Evolutionary conservation across 768 basidiomycete species (phyloP), one percentile per base, ranked within the genome.

Genomic region (Butyriboletus loyo): DNA sequence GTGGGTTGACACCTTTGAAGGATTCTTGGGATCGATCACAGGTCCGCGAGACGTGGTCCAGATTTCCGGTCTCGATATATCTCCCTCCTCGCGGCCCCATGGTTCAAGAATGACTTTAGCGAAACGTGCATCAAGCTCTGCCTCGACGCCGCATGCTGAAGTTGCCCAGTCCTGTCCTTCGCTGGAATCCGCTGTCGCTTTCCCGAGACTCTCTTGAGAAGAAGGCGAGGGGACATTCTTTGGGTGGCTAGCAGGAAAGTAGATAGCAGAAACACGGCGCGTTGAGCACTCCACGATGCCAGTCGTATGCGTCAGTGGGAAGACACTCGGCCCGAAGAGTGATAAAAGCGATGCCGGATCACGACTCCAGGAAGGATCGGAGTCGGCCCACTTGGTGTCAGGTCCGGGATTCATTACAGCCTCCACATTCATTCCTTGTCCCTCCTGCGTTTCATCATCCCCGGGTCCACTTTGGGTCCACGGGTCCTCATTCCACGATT

Each of bases 231-330:
- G 46, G 7, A 24, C n/a, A 2, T 38, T 39, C 21, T 53, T 61
- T 1, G 56, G 54, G 47, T 67, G 70, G 5, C 55, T 14, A 14
- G 71, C 66, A 3, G 79, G 79, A 9, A 71, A 66, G 1, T 70
- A 58, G 55, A 85, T 64, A 10, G 75, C 68, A 49, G 75, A 73
- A 64, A 90, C 71, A 30, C 78, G 75, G 11, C 88, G 76, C 49
- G 84, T 78, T 1, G 84, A 84, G 31, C 72, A 76, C 67, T 90
- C 88, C 47, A 87, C 80, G 43, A 87, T 68, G 9, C 85, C 86
- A 2, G 83, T 74, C 6, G 74, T 77, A 59, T 89, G 86, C 0
- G 87, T 86, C 47, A 78, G 59, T 0, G 86, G 81, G 32, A 89
- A 67, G 7, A 68, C 64, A 13, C 78, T 81, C 3, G 81, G 80